These are phyloP conservation scores for Cystofilobasidium ferigula DNA, from an alignment of 768 basidiomycete species.

Conservation along the genomic window DNA sequence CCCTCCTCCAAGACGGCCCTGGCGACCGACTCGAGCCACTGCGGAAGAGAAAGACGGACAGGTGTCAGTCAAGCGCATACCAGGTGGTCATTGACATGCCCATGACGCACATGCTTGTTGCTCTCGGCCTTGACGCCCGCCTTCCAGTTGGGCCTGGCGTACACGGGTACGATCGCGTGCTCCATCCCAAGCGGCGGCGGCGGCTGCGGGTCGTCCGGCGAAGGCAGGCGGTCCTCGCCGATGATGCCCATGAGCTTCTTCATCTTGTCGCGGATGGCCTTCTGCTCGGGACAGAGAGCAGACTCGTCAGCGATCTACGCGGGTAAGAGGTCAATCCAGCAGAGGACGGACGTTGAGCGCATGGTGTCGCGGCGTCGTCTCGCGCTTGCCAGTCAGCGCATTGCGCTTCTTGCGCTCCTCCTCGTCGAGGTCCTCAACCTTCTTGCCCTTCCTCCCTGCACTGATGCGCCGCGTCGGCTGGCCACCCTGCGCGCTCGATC, in stretches of 20 bases:
- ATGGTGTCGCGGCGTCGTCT: slow-evolving; percentile 4
- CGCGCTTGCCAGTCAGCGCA: slow-evolving; percentile 8
- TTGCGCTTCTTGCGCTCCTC: slow-evolving; percentile 3
- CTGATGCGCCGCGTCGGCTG: background rate
- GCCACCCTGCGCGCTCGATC: too few species aligned
- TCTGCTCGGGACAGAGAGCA: background rate
- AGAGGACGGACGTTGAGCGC: slow-evolving; percentile 8
- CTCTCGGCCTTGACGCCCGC: background rate
- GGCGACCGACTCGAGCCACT: slow-evolving; percentile 10
- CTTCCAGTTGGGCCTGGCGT: slow-evolving; percentile 13
- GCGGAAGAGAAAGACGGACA: background rate
- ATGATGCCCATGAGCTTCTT: slow-evolving; percentile 16
- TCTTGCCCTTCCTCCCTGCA: background rate
- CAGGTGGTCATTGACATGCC: background rate
- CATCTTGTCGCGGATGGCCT: slow-evolving; percentile 19
- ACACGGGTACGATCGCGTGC: background rate
- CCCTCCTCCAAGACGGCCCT: slow-evolving; percentile 1
- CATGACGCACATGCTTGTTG: slow-evolving; percentile 6
- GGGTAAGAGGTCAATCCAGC: background rate
- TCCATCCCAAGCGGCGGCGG: background rate
- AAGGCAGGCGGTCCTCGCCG: slow-evolving; percentile 10
- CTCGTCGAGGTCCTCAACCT: background rate
- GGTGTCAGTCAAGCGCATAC: background rate
- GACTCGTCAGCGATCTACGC: background rate
- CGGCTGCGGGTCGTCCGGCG: slow-evolving; percentile 13